Conservation (phyloP, 257 asterid genomes). For the Solanum okadae region DNA sequence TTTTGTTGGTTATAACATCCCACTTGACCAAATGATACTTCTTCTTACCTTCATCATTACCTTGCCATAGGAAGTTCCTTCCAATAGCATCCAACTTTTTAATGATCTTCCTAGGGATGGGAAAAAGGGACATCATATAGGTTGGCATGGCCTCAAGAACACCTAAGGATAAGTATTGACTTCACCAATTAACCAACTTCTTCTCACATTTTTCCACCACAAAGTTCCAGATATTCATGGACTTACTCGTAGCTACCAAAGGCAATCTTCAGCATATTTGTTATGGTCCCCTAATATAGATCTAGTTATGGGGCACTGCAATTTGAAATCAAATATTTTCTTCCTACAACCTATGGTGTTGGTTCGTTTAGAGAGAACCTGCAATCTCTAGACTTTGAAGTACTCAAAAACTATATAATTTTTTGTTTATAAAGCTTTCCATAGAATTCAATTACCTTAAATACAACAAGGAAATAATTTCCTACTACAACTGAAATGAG, state of each 20-base stretch:
- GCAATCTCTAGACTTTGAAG: not conserved
- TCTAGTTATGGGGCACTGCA: not conserved
- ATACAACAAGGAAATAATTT: not conserved
- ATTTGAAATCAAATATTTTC: not conserved
- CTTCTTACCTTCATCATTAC: not conserved
- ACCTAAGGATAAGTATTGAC: not conserved
- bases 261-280: not conserved
- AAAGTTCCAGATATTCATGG: not conserved
- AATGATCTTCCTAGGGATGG: not conserved
- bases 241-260: not conserved
- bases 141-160: not conserved
- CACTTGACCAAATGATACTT: not conserved
- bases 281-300: not conserved
- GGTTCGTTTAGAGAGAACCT: not conserved
- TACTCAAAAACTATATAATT: not conserved
- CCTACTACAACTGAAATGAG: not conserved
- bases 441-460: not conserved
- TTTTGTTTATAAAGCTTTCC: not conserved
- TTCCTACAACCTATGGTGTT: not conserved
- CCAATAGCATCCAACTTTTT: not conserved
- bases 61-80: not conserved
- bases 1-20: not conserved
- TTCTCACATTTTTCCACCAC: not conserved
- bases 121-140: not conserved
- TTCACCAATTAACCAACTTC: not conserved